phyloP scores from a whole-genome alignment of 441 rosid species.

The Pelargonium australe region DNA sequence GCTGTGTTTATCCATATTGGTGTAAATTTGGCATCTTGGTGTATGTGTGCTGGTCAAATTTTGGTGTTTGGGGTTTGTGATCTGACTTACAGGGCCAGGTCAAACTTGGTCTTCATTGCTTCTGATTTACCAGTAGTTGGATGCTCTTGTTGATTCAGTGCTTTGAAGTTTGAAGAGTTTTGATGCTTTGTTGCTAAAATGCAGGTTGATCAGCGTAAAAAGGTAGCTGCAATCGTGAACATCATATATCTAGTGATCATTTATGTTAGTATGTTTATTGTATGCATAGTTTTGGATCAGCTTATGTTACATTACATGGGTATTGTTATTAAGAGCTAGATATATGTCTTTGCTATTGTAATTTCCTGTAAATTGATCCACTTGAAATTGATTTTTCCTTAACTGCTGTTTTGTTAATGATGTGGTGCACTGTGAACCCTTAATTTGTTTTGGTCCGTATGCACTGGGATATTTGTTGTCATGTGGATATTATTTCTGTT shows the following conservation, averaged over 20 bases:
- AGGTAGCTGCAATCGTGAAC: constrained; percentile 34
- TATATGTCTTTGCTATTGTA: constrained; percentile 5
- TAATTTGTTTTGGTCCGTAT: constrained; percentile 1
- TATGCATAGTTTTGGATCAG: not conserved
- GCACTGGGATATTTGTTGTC: not conserved
- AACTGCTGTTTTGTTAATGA: constrained; percentile 4
- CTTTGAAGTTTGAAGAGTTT: constrained; percentile 22
- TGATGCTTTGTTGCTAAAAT: constrained; percentile 57
- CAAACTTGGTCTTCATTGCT: constrained; percentile 8
- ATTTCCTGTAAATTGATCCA: constrained; percentile 4
- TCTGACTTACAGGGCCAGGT: constrained; percentile 21
- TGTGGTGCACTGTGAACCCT: not conserved
- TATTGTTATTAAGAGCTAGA: constrained; percentile 20
- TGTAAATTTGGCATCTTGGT: constrained; percentile 4
- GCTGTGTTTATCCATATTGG: not conserved
- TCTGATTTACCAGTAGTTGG: constrained; percentile 6
- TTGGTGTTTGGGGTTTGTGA: constrained; percentile 19
- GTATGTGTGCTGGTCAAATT: constrained; percentile 12
- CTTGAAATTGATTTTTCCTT: not conserved
- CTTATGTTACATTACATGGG: constrained; percentile 16
- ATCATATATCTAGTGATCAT: not conserved
- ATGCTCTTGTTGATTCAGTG: constrained; percentile 22
- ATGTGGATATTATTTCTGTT: not conserved
- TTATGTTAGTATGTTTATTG: not conserved
- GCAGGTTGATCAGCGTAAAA: constrained; percentile 87